Base-by-base conservation (phyloP, 2,329 filamentous ascomycete genomes). In the Gyromitra esculenta region DNA sequence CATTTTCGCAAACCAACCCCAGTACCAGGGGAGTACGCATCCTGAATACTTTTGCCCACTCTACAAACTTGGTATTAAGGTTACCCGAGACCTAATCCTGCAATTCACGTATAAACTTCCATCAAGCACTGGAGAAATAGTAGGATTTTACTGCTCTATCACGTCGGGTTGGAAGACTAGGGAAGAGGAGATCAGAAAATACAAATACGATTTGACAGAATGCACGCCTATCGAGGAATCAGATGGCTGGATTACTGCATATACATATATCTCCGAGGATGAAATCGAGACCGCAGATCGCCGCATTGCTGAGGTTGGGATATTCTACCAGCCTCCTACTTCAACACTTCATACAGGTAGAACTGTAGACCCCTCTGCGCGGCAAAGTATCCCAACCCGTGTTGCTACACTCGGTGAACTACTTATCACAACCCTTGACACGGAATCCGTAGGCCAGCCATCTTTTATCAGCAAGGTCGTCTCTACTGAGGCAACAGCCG, bases 91-190 rank as follows among this genome's bases (percentile, higher is more conserved):
- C 15, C 21, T 79, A 37, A 56, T 73, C 35, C 43, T 80, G 7
- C 75, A 79, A 37, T 78, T 80, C 67, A 77, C 79, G n/a, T 77
- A 79, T 7, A 67, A 64, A 7, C 62, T 80, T 9, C 72, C 74
- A 15, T 35, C 43, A 1, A 56, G 66, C 9, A 75, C 72, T 15
- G 79, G 74, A n/a, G 78, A 76, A 52, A 76, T 76, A 4, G 62
- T 75, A n/a, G 77, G 68, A 5, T 68, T 79, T 15, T 80, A 79
- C 64, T 80, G 76, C 52, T 57, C 76, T 60, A 63, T 80, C 75
- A 25, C 74, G 56, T 52, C 60, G 21, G 31, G 69, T 65, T 70
- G 67, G 59, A 9, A 37, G 39, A 73, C 37, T 21, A 18, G 25
- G 15, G 39, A 52, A 35, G 11, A 78, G 57, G 3, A 73, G 48